Conservation (phyloP, 164 flowering plant genomes). For the Euptelea pleiosperma region DNA sequence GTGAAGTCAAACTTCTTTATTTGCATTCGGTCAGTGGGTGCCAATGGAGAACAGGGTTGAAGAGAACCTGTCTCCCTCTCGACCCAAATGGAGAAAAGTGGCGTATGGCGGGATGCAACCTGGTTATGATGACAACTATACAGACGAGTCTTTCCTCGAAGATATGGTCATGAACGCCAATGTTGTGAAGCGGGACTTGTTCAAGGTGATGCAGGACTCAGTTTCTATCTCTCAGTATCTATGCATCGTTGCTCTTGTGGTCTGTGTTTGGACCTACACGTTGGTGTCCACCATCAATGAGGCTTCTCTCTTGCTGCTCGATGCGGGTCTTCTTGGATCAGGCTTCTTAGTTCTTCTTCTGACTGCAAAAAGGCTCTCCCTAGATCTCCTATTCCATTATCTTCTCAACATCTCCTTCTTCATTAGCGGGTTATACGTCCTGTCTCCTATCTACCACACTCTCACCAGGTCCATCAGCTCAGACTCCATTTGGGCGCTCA, state of each 20-base stretch:
- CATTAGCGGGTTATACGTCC: conserved; percentile 59
- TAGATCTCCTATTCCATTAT: conserved; percentile 49
- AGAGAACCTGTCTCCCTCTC: conserved; percentile 26
- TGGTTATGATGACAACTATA: conserved; percentile 91
- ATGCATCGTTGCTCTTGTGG: conserved; percentile 79
- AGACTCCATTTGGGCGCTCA: conserved; percentile 87
- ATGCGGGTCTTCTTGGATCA: conserved; percentile 52
- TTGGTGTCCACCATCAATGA: conserved; percentile 56
- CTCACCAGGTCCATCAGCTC: conserved; percentile 90
- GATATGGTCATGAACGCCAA: conserved; percentile 95
- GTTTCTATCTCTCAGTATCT: conserved; percentile 79
- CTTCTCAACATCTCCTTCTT: conserved; percentile 70
- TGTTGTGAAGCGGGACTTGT: conserved; percentile 58
- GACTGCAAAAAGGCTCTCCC: conserved; percentile 61
- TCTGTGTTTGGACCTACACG: conserved; percentile 80
- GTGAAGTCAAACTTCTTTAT: neutral
- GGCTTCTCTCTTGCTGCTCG: conserved; percentile 56
- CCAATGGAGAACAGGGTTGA: conserved; percentile 19
- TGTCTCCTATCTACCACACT: conserved; percentile 87
- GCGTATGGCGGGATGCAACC: conserved; percentile 99
- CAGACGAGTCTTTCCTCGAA: conserved; percentile 82
- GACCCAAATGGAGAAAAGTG: conserved; percentile 80
- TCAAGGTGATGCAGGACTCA: conserved; percentile 49
- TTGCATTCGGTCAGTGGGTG: neutral
- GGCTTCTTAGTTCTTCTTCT: conserved; percentile 72